Percentiles rank a stretch among this genome's conserved stretches.
Evolutionary conservation across 345 rosid genomes (phyloP).

Genomic region (Eucalyptus sideroxylon): DNA sequence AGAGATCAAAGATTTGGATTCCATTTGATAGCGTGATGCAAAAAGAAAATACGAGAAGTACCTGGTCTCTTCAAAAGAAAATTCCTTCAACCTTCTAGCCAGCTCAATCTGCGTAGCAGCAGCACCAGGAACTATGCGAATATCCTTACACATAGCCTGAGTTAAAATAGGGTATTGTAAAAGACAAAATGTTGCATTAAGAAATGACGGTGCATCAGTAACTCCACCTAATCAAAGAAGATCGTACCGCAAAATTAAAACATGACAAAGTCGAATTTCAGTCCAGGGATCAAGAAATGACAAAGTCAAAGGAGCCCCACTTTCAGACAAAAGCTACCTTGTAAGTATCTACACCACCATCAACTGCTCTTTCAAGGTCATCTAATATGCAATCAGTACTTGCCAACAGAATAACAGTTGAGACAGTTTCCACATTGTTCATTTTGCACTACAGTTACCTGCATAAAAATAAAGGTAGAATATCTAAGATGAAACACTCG

Average conservation of each 20-base stretch:
- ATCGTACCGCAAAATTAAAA: neutral
- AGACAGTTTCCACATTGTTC: slow-evolving; percentile 83
- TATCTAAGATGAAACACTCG: neutral
- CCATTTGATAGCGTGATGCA: neutral
- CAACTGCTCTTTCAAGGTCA: slow-evolving; percentile 98
- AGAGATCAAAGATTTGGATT: neutral
- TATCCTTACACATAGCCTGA: slow-evolving; percentile 96
- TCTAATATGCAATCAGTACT: slow-evolving; percentile 93
- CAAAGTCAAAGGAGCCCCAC: neutral
- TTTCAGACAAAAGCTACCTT: slow-evolving; percentile 40
- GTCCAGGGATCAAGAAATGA: neutral
- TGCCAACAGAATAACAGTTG: slow-evolving; percentile 85
- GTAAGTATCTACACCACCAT: slow-evolving; percentile 95
- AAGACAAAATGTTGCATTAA: neutral
- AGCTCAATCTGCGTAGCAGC: slow-evolving; percentile 94
- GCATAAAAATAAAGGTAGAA: neutral
- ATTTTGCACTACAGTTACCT: slow-evolving; percentile 79
- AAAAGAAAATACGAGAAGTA: slow-evolving; percentile 1
- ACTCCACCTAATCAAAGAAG: neutral
- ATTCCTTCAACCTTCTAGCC: slow-evolving; percentile 88
- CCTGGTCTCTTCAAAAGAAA: slow-evolving; percentile 89
- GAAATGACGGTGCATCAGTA: neutral
- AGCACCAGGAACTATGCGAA: slow-evolving; percentile 86
- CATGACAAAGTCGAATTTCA: neutral
- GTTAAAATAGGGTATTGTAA: neutral